Base-by-base conservation (phyloP, 305 asterid genomes). In the Plantago lanceolata region DNA sequence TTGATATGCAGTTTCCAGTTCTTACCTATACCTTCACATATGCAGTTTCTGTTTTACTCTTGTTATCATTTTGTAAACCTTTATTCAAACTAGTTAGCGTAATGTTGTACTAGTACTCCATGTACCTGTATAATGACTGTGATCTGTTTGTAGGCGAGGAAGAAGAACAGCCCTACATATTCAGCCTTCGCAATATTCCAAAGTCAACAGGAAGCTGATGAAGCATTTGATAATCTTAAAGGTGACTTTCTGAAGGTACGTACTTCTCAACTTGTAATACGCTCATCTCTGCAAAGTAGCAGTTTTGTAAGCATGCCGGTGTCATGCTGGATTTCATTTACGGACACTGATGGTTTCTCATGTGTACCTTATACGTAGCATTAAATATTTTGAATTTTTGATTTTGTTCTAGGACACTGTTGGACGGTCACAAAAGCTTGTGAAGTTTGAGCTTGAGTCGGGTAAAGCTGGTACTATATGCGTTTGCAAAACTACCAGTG, bases 341-440 rank as follows among this genome's bases (percentile, higher is more conserved):
- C 2, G 47, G 47, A 12, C 47, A 40, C 14, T 40, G 60, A 26
- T 24, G 2, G 2, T 20, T 14, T 11, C 24, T 19, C 28, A 11
- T 19, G 3, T 26, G 4, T 19, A 21, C 50, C 28, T 1, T 35
- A 18, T 17, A 59, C 8, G 48, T 31, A 8, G n/a, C 43, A 17
- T 57, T n/a, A n/a, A n/a, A n/a, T n/a, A n/a, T n/a, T n/a, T 16
- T 56, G 64, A 55, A 21, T 59, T 28, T 37, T 6, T 6, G 2
- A 40, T 59, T 56, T 71, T 64, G 35, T 75, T 17, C 71, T 63
- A 92, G 98, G 97, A 92, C 71, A 63, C 86, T 7, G 21, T 43
- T 54, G 97, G 96, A 24, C 79, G 88, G 13, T 74, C 81, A 12
- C 98, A 92, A 66, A 92, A 87, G 72, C 48, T 71, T 48, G 74